Conservation (phyloP, 371 early-diverging fungal genomes). For the Lichtheimia ramosa region DNA sequence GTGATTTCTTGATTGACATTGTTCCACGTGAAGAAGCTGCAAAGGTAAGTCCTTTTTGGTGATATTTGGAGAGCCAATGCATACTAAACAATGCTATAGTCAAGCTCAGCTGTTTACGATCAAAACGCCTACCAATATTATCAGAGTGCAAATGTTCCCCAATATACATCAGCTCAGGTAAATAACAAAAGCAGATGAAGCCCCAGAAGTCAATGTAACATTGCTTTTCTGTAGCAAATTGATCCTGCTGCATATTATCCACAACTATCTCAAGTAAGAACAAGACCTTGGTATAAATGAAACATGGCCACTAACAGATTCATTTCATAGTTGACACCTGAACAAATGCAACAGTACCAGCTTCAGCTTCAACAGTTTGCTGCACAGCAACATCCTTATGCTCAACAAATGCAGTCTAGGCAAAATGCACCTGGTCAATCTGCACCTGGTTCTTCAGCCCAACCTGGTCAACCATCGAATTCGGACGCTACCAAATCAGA, state of each 20-base stretch:
- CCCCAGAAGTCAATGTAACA: neutral
- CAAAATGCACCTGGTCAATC: slow-evolving; percentile 7
- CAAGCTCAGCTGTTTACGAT: slow-evolving; percentile 23
- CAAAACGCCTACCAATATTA: slow-evolving; percentile 29
- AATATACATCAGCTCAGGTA: slow-evolving; percentile 21
- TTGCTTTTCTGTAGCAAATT: slow-evolving; percentile 8
- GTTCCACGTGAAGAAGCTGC: slow-evolving; percentile 88
- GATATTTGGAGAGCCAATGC: neutral
- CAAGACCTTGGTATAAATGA: neutral
- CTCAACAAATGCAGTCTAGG: slow-evolving; percentile 6
- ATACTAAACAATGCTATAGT: slow-evolving; percentile 3
- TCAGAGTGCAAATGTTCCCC: slow-evolving; percentile 24
- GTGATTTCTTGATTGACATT: slow-evolving; percentile 99
- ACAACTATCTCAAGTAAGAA: slow-evolving; percentile 14
- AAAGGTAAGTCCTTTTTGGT: slow-evolving; percentile 8
- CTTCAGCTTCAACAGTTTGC: slow-evolving; percentile 36
- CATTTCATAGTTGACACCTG: slow-evolving; percentile 30
- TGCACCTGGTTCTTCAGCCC: neutral
- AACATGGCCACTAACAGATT: neutral
- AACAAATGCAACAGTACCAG: slow-evolving; percentile 44
- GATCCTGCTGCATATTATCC: slow-evolving; percentile 17
- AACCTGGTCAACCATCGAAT: slow-evolving; percentile 6
- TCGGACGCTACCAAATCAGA: slow-evolving; percentile 10
- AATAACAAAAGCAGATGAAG: neutral
- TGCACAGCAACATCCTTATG: slow-evolving; percentile 25